Conservation (phyloP, 169 alveolate species). For the Cryptosporidium felis region DNA sequence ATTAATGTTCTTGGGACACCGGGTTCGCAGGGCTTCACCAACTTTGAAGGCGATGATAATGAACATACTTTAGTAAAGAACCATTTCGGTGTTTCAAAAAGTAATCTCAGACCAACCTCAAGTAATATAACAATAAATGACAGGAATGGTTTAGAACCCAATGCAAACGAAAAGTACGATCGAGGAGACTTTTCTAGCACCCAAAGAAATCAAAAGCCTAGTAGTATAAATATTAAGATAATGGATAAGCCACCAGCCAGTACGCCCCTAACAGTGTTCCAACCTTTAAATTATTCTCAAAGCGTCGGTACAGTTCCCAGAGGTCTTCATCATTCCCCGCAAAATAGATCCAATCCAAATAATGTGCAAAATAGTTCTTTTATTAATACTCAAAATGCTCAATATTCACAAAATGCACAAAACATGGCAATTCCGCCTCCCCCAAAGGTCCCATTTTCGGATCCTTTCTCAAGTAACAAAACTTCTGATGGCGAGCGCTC, state of each 20-base stretch:
- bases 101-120: not conserved
- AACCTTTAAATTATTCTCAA: not conserved
- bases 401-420: not conserved
- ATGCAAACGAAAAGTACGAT: not conserved
- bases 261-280: not conserved
- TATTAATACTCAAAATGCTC: not conserved
- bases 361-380: not conserved
- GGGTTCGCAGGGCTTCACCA: no score
- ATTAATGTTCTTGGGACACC: no score
- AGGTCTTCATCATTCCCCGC: conserved; percentile 8
- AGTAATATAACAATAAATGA: not conserved
- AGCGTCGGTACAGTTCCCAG: not conserved
- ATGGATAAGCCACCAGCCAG: not conserved
- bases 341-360: not conserved
- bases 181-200: not conserved
- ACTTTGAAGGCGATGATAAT: no score
- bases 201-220: not conserved
- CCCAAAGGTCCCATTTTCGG: not conserved
- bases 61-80: no score
- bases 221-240: not conserved
- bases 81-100: not conserved
- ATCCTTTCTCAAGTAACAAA: not conserved
- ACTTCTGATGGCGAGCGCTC: no score
- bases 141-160: not conserved
- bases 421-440: conserved; percentile 2